Evolutionary conservation across 768 basidiomycete species (phyloP).

Genomic region (Lentinula guzmanii): DNA sequence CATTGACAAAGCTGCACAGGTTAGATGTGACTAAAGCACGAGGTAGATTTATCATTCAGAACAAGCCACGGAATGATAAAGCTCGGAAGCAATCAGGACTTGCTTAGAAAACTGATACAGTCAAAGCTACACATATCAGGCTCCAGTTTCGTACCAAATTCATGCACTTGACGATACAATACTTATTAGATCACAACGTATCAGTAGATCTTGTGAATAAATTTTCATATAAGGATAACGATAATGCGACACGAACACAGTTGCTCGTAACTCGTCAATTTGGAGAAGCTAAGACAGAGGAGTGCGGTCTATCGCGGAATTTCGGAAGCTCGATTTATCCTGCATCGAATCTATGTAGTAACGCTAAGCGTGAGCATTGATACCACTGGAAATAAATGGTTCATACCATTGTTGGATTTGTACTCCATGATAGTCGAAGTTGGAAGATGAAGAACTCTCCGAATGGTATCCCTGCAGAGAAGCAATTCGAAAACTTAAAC

Average conservation of each 20-base stretch:
- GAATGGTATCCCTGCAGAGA: slow-evolving; percentile 66
- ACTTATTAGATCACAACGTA: neutral
- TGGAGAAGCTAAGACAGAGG: slow-evolving; percentile 12
- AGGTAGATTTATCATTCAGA: neutral
- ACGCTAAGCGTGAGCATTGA: neutral
- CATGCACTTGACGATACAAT: neutral
- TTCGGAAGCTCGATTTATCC: slow-evolving; percentile 82
- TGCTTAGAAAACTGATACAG: neutral
- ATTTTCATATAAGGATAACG: neutral
- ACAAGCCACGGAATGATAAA: neutral
- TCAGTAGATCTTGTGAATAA: neutral
- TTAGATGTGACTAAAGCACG: neutral
- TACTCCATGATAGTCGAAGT: slow-evolving; percentile 85
- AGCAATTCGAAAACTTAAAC: slow-evolving; percentile 1
- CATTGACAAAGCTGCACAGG: slow-evolving; percentile 3
- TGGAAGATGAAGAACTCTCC: slow-evolving; percentile 70
- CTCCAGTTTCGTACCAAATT: neutral
- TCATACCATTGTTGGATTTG: slow-evolving; percentile 83
- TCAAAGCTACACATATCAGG: neutral
- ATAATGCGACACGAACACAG: neutral
- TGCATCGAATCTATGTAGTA: slow-evolving; percentile 70
- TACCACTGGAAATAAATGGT: slow-evolving; percentile 3
- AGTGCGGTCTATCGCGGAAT: slow-evolving; percentile 48
- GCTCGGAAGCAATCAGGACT: too few species aligned
- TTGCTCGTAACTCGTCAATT: neutral